phyloP scores from a whole-genome alignment of 2,329 filamentous ascomycete genomes.

The Fusarium beomiforme region DNA sequence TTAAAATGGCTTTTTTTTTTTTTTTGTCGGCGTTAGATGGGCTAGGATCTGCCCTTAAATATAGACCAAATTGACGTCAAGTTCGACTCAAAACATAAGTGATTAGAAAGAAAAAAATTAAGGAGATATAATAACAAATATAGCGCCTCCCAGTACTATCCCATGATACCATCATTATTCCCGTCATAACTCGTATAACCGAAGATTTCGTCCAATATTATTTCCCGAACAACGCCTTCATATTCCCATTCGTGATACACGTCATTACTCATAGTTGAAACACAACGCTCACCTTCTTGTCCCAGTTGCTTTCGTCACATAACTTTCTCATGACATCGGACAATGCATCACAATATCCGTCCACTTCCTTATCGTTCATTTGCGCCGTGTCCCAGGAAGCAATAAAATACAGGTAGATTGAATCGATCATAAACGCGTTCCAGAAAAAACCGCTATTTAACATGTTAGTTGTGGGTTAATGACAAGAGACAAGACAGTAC shows the following conservation, averaged over 20 bases:
- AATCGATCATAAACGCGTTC: conserved; percentile 52
- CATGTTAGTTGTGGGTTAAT: neutral
- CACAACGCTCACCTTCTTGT: conserved; percentile 41
- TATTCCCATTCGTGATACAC: neutral
- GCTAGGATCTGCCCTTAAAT: neutral
- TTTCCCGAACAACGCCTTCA: conserved; percentile 31
- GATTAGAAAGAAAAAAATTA: neutral
- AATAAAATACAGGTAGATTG: conserved; percentile 48
- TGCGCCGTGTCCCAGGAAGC: conserved; percentile 55
- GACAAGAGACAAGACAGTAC: neutral
- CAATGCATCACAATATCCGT: conserved; percentile 45
- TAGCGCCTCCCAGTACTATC: neutral
- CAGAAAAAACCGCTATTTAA: conserved; percentile 48
- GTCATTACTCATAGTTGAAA: conserved; percentile 29
- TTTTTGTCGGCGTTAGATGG: neutral
- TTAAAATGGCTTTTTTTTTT: no score
- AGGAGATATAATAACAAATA: neutral
- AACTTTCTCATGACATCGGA: conserved; percentile 46
- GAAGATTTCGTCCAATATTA: conserved; percentile 38
- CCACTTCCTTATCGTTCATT: conserved; percentile 47
- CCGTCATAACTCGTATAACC: neutral
- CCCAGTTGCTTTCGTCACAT: conserved; percentile 42
- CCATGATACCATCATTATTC: neutral
- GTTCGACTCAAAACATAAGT: neutral
- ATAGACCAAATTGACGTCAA: neutral